A percentile compares a stretch with the other conserved stretches of the same genome.
phyloP scores from a whole-genome alignment of 352 stramenopile species.

The Thalassiosira hispida region DNA sequence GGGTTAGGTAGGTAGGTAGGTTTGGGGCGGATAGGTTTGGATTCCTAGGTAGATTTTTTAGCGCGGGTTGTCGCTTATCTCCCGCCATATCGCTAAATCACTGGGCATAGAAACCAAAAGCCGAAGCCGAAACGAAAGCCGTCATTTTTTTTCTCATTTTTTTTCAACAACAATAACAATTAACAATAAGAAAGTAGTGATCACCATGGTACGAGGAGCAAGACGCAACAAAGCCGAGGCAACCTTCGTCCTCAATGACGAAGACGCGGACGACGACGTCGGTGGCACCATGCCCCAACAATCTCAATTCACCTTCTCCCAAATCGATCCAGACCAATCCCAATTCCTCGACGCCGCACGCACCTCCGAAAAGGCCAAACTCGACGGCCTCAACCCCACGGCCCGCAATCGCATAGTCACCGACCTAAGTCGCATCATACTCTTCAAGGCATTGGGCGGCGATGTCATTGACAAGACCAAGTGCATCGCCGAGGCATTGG shows the following conservation, averaged over 20 bases:
- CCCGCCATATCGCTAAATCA: too few species aligned
- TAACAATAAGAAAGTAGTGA: slow-evolving; percentile 13
- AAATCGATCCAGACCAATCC: slow-evolving; percentile 66
- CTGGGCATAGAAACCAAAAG: too few species aligned
- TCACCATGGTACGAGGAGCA: neutral
- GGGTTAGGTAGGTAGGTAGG: too few species aligned
- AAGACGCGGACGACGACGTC: slow-evolving; percentile 8
- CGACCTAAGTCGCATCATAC: slow-evolving; percentile 61
- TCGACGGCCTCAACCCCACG: slow-evolving; percentile 55
- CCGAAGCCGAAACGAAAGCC: too few species aligned
- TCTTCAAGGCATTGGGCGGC: slow-evolving; percentile 75
- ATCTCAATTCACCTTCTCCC: slow-evolving; percentile 53
- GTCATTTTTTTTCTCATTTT: too few species aligned
- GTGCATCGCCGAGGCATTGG: slow-evolving; percentile 64
- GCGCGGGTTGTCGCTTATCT: too few species aligned
- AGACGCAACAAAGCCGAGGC: neutral
- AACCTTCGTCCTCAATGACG: slow-evolving; percentile 9
- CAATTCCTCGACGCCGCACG: slow-evolving; percentile 58
- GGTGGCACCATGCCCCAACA: neutral
- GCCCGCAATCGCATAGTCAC: slow-evolving; percentile 61
- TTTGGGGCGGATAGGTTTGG: too few species aligned
- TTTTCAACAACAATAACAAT: neutral
- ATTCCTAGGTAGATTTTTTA: too few species aligned
- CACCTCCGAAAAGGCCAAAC: slow-evolving; percentile 54
- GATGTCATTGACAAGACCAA: slow-evolving; percentile 78